These are phyloP conservation scores for Boletus vinaceobasis DNA, from an alignment of 768 basidiomycete species.

Conservation along the genomic window DNA sequence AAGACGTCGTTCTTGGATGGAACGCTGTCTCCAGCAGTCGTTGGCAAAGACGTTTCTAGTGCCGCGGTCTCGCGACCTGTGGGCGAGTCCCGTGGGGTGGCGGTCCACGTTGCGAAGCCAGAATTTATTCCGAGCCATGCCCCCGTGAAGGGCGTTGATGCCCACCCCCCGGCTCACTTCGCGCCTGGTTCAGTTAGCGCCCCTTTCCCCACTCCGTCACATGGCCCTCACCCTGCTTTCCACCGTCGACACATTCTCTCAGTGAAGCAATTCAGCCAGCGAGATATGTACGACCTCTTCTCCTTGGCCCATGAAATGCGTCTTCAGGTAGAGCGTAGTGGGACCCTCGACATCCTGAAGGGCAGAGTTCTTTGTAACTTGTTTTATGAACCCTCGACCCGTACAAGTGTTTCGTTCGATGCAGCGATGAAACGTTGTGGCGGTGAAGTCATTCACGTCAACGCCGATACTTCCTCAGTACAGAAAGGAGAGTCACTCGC, in stretches of 20 bases:
- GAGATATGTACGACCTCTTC: constrained; percentile 92
- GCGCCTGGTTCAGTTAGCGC: constrained; percentile 9
- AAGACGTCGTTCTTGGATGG: constrained; percentile 92
- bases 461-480: constrained; percentile 80
- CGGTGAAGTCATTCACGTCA: constrained; percentile 88
- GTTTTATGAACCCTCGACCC: constrained; percentile 97
- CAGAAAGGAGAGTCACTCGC: constrained; percentile 90
- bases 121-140: constrained; percentile 31
- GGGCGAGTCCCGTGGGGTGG: constrained; percentile 27
- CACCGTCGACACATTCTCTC: constrained; percentile 90
- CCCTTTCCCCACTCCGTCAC: constrained; percentile 17
- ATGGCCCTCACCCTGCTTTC: constrained; percentile 75
- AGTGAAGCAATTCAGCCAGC: constrained; percentile 88
- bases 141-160: constrained; percentile 31
- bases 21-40: constrained; percentile 51
- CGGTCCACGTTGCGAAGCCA: constrained; percentile 19
- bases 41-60: constrained; percentile 72
- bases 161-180: constrained; percentile 14
- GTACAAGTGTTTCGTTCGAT: constrained; percentile 95
- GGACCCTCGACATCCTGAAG: constrained; percentile 81
- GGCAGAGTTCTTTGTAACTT: constrained; percentile 88
- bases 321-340: constrained; percentile 89
- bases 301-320: constrained; percentile 96
- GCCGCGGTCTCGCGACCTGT: constrained; percentile 46
- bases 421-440: constrained; percentile 99